Percentiles rank a stretch among this genome's conserved stretches.
phyloP scores from a whole-genome alignment of 2,329 filamentous ascomycete genomes.

The Pezicula rhizophila region DNA sequence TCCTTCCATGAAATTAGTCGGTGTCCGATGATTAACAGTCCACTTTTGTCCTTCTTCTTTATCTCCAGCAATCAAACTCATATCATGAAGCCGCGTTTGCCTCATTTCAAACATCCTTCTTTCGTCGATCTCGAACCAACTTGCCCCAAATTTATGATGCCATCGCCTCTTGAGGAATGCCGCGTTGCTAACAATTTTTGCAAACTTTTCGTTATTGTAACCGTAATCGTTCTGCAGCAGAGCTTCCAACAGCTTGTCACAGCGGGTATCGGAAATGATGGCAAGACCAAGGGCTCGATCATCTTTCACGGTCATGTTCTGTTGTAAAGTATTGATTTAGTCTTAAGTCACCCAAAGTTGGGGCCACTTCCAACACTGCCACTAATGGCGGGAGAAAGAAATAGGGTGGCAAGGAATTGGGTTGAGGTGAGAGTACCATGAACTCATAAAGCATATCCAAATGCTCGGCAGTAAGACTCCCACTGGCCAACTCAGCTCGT shows the following conservation, averaged over 20 bases:
- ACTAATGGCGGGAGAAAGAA: no score
- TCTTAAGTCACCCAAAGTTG: no score
- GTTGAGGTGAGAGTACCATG: background rate
- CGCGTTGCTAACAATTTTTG: conserved; percentile 2
- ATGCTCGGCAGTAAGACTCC: background rate
- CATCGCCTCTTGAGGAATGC: conserved; percentile 1
- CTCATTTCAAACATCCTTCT: conserved; percentile 1
- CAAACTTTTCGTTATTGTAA: background rate
- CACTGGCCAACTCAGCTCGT: background rate
- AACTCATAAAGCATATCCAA: background rate
- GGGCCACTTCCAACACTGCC: no score
- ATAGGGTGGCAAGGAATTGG: background rate
- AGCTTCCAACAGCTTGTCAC: conserved; percentile 5
- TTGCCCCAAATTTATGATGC: background rate
- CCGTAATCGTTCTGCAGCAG: background rate
- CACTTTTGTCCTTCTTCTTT: conserved; percentile 1
- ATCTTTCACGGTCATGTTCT: background rate
- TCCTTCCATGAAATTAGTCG: background rate
- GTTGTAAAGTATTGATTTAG: no score
- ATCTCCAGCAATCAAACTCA: background rate
- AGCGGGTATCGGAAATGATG: conserved; percentile 4
- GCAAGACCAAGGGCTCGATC: background rate
- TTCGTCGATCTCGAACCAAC: conserved; percentile 1
- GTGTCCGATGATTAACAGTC: background rate
- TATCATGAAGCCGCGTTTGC: background rate